A percentile compares a stretch with the other conserved stretches of the same genome.
Conservation (phyloP, 148 eudicot genomes). For the Fallopia convolvulus region DNA sequence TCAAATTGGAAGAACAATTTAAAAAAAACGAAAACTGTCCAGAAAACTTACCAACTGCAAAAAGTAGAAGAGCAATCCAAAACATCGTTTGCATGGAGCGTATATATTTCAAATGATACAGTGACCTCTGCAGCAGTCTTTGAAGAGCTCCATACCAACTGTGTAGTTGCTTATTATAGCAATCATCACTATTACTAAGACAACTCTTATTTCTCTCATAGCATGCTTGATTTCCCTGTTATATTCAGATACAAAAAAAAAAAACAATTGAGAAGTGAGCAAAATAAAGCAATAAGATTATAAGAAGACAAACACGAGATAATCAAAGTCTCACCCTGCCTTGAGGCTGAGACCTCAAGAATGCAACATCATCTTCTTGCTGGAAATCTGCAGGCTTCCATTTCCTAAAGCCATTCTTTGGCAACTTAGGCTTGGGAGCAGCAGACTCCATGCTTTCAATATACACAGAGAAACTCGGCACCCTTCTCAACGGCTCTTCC, state of each 20-base stretch:
- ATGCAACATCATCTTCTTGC: conserved; percentile 40
- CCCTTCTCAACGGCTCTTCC: conserved; percentile 42
- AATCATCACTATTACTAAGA: conserved; percentile 46
- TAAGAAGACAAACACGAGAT: background rate
- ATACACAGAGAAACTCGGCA: conserved; percentile 57
- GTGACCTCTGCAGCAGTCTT: conserved; percentile 75
- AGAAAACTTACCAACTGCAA: conserved; percentile 50
- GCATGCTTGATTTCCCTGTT: conserved; percentile 35
- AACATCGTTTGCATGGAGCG: conserved; percentile 46
- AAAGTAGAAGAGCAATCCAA: conserved; percentile 38
- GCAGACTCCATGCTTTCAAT: conserved; percentile 53
- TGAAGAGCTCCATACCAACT: conserved; percentile 74
- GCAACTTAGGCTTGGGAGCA: conserved; percentile 42
- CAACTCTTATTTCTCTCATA: conserved; percentile 63
- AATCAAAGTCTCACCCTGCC: conserved; percentile 31
- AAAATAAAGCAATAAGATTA: background rate
- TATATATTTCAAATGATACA: conserved; percentile 63
- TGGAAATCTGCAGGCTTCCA: conserved; percentile 40
- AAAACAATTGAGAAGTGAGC: background rate
- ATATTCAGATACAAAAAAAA: background rate
- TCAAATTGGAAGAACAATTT: background rate
- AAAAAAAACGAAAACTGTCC: background rate
- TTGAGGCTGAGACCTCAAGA: conserved; percentile 36
- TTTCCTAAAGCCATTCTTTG: conserved; percentile 65
- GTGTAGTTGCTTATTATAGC: conserved; percentile 63